Percentiles rank a stretch among this genome's conserved stretches.
Conservation (phyloP, 345 rosid species). For the Kernera saxatilis region DNA sequence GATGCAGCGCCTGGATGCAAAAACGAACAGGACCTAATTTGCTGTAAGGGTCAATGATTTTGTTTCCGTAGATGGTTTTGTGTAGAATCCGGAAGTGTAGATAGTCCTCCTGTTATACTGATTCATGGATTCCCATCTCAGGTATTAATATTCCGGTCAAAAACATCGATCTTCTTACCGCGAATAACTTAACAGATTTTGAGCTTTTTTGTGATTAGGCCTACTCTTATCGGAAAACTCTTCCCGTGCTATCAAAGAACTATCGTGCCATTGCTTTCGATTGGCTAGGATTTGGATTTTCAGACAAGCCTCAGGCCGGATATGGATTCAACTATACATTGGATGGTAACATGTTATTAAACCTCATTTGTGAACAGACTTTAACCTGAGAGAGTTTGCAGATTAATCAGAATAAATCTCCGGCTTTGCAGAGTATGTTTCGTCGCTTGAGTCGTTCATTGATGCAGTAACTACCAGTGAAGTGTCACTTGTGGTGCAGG, state of each 20-base stretch:
- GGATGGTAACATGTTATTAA: conserved; percentile 46
- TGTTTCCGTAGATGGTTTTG: conserved; percentile 85
- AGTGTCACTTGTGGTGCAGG: conserved; percentile 87
- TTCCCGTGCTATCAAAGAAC: conserved; percentile 65
- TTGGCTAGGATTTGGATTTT: conserved; percentile 96
- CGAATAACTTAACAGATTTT: background rate
- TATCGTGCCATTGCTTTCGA: conserved; percentile 81
- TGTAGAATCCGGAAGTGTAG: conserved; percentile 63
- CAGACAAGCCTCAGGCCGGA: conserved; percentile 95
- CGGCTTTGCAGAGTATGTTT: conserved; percentile 63
- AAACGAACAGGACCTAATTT: too few relatives aligned
- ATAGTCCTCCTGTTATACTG: conserved; percentile 58
- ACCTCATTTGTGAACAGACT: background rate
- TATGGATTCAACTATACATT: conserved; percentile 87
- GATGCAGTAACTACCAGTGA: conserved; percentile 44
- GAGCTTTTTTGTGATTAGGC: conserved; percentile 42
- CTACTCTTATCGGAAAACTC: conserved; percentile 80
- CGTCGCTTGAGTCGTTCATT: conserved; percentile 69
- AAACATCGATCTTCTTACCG: background rate
- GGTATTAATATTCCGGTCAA: conserved; percentile 26
- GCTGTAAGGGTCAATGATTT: conserved; percentile 38
- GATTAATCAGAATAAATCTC: background rate
- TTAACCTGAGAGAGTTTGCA: background rate
- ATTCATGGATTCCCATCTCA: conserved; percentile 94
- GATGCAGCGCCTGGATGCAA: too few relatives aligned